Percentiles rank a stretch among this genome's conserved stretches.
Conservation (phyloP, 345 rosid genomes). For the Chamaenerion angustifolium region DNA sequence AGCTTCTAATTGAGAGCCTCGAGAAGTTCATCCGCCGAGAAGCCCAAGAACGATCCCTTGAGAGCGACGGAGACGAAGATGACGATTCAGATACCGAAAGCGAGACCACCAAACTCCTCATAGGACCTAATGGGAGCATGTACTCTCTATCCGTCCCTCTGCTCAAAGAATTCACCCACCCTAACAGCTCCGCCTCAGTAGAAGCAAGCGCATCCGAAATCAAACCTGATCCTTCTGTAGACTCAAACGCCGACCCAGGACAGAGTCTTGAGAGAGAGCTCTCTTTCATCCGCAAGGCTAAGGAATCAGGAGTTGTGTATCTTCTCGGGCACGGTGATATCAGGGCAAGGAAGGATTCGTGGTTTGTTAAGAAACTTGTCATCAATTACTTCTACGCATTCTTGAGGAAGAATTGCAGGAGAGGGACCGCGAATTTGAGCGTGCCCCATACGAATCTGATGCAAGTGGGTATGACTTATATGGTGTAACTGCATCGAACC, state of each 20-base stretch:
- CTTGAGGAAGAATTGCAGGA: slow-evolving; percentile 87
- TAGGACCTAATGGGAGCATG: slow-evolving; percentile 87
- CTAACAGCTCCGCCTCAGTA: slow-evolving; percentile 21
- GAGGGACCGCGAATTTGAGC: slow-evolving; percentile 84
- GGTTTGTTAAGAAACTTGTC: slow-evolving; percentile 87
- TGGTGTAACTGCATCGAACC: slow-evolving; percentile 44
- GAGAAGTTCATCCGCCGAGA: slow-evolving; percentile 95
- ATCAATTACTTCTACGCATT: slow-evolving; percentile 93
- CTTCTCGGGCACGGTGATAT: slow-evolving; percentile 99
- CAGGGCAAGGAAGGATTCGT: slow-evolving; percentile 90
- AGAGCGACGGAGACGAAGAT: slow-evolving; percentile 70
- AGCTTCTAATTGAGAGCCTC: slow-evolving; percentile 90
- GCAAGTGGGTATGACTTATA: slow-evolving; percentile 99
- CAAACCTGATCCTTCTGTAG: slow-evolving; percentile 15
- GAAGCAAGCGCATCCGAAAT: slow-evolving; percentile 43
- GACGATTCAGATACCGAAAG: slow-evolving; percentile 55
- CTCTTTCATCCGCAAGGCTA: slow-evolving; percentile 82
- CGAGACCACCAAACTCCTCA: slow-evolving; percentile 39
- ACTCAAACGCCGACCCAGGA: slow-evolving; percentile 43
- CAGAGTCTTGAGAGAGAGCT: slow-evolving; percentile 91
- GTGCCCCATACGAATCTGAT: slow-evolving; percentile 90
- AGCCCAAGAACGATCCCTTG: slow-evolving; percentile 81
- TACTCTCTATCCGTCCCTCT: slow-evolving; percentile 80
- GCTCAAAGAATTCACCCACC: slow-evolving; percentile 45
- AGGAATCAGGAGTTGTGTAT: slow-evolving; percentile 92